These are phyloP conservation scores for Cutaneotrichosporon cavernicola DNA, from an alignment of 1,284 basidiomycete species.

Conservation along the genomic window DNA sequence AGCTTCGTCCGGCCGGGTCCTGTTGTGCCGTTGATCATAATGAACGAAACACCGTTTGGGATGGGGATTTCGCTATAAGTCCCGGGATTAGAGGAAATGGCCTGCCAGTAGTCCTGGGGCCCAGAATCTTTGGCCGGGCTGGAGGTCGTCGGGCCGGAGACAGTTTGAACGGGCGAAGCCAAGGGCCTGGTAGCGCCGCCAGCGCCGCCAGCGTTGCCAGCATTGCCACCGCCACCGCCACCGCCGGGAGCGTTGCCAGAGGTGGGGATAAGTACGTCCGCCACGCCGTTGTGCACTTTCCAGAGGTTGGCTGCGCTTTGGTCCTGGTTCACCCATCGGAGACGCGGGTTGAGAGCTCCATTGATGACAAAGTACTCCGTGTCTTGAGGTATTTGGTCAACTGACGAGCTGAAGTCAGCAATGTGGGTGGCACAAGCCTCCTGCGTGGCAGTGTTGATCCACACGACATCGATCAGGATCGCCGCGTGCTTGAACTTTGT, in stretches of 20 bases:
- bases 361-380: conserved; percentile 1
- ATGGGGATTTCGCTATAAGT: background rate
- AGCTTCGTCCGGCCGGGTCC: background rate
- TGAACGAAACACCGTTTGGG: background rate
- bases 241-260: too few relatives aligned
- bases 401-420: conserved; percentile 1
- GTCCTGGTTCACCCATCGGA: background rate
- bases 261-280: background rate
- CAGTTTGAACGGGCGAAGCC: too few relatives aligned
- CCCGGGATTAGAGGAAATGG: too few relatives aligned
- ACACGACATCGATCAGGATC: background rate
- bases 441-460: too few relatives aligned
- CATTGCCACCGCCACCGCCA: too few relatives aligned
- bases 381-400: background rate
- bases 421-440: background rate
- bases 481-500: background rate
- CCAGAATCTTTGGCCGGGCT: background rate
- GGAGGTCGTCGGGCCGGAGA: background rate
- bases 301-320: background rate
- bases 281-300: background rate
- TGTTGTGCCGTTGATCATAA: background rate
- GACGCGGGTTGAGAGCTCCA: background rate
- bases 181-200: too few relatives aligned
- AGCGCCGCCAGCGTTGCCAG: too few relatives aligned
- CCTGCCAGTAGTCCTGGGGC: background rate